Evolutionary conservation across 23 red algal species (phyloP).

Genomic region (Agarophyton chilense): DNA sequence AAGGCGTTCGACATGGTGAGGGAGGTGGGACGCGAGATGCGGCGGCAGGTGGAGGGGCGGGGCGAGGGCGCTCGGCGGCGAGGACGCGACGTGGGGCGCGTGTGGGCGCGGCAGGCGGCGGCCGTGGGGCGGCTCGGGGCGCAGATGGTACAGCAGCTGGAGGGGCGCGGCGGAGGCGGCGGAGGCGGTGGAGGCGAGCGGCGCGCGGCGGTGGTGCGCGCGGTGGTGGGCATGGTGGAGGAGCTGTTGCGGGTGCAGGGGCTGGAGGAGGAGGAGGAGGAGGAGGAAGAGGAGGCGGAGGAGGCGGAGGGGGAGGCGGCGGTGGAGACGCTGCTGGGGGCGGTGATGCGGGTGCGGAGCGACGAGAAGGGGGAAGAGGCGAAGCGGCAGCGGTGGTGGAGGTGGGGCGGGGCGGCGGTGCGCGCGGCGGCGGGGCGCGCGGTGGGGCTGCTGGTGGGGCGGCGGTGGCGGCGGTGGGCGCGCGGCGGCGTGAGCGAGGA

Average conservation of each 20-base stretch:
- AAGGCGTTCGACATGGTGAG: neutral
- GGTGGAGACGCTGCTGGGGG: slow-evolving; percentile 2
- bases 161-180: neutral
- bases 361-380: neutral
- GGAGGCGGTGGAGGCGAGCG: neutral
- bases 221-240: neutral
- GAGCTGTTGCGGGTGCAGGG: neutral
- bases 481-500: neutral
- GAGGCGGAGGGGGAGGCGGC: neutral
- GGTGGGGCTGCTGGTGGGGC: neutral
- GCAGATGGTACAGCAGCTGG: neutral
- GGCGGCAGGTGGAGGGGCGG: neutral
- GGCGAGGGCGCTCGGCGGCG: neutral
- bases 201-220: neutral
- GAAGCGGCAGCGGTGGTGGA: neutral
- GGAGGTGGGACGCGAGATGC: neutral
- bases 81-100: neutral
- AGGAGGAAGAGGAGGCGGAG: neutral
- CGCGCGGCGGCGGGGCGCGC: neutral
- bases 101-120: neutral
- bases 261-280: neutral
- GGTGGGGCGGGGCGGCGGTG: neutral
- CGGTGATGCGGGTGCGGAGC: neutral
- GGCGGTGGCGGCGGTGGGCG: neutral
- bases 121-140: neutral